phyloP scores from a whole-genome alignment of 306 rosid species.

The Erythrophleum fordii region DNA sequence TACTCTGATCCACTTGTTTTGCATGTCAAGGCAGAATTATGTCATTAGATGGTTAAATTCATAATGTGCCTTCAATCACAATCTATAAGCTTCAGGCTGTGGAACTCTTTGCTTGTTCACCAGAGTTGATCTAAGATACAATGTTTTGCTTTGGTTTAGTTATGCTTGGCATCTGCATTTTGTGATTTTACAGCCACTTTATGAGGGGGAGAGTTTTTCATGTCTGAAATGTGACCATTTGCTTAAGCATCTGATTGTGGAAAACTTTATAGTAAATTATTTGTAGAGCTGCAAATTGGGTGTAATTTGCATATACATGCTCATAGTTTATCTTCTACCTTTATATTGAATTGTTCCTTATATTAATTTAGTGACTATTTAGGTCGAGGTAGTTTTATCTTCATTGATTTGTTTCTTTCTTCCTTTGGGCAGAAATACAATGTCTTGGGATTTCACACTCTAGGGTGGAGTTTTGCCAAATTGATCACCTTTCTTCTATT shows the following conservation, averaged over 20 bases:
- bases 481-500: conserved; percentile 64
- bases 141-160: not conserved
- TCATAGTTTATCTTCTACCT: not conserved
- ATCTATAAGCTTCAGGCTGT: not conserved
- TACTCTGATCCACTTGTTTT: not conserved
- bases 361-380: not conserved
- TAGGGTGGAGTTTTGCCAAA: conserved; percentile 40
- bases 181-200: not conserved
- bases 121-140: not conserved
- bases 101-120: not conserved
- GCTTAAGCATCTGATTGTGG: not conserved
- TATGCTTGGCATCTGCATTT: not conserved
- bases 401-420: conserved; percentile 17
- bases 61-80: not conserved
- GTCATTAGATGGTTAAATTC: not conserved
- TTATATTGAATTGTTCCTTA: not conserved
- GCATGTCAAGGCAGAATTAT: not conserved
- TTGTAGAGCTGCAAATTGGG: not conserved
- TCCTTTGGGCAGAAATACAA: conserved; percentile 43
- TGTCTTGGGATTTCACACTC: conserved; percentile 38
- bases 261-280: not conserved
- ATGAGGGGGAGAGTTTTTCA: not conserved
- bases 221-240: not conserved
- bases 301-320: not conserved
- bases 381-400: not conserved